Evolutionary conservation across 768 basidiomycete species (phyloP).

Genomic region (Pleurotus platypus): DNA sequence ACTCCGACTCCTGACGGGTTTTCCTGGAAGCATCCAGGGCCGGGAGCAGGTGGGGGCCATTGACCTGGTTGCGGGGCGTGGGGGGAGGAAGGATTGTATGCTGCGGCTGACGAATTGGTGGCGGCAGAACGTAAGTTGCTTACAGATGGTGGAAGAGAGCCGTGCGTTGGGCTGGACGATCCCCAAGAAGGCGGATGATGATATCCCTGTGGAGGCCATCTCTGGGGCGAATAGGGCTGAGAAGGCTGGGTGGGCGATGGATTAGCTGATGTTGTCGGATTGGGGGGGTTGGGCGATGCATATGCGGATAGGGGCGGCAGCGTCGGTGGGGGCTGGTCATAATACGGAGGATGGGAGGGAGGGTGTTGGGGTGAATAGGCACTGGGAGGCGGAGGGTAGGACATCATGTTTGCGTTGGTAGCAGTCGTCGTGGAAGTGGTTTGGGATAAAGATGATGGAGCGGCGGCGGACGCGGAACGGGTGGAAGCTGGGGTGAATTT

Average conservation of each 20-base stretch:
- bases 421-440: not conserved
- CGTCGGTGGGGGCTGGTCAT: conserved; percentile 36
- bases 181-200: conserved; percentile 26
- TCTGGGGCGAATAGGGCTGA: conserved; percentile 34
- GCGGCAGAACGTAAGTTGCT: conserved; percentile 26
- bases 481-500: conserved; percentile 49
- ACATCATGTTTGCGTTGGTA: not conserved
- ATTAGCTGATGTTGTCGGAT: conserved; percentile 28
- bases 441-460: conserved; percentile 31
- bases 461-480: conserved; percentile 31
- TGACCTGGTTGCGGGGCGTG: conserved; percentile 36
- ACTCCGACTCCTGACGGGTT: conserved; percentile 11
- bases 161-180: conserved; percentile 26
- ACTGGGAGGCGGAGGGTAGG: not conserved
- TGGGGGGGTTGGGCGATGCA: conserved; percentile 26
- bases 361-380: conserved; percentile 12
- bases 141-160: conserved; percentile 25
- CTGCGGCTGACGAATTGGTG: conserved; percentile 26
- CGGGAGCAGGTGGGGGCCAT: conserved; percentile 35
- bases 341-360: conserved; percentile 35
- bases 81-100: conserved; percentile 24
- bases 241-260: conserved; percentile 22
- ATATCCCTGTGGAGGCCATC: conserved; percentile 31
- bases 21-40: conserved; percentile 11
- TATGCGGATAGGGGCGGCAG: conserved; percentile 35